These are phyloP conservation scores for Cladosporium sp. DNA, from an alignment of 2,329 filamentous ascomycete species.

Conservation along the genomic window DNA sequence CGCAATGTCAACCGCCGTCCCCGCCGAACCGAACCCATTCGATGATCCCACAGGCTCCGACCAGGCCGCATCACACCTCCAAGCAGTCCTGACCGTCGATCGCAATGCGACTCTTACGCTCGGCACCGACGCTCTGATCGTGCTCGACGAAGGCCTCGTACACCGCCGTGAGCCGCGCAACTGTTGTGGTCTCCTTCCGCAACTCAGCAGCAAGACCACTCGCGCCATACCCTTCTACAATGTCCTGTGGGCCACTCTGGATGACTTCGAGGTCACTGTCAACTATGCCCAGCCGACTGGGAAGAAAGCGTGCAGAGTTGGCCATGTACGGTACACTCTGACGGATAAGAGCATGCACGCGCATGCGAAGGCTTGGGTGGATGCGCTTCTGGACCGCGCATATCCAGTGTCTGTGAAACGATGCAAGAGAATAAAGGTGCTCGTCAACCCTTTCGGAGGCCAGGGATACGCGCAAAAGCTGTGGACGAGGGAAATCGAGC, in stretches of 20 bases:
- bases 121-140: constrained; percentile 55
- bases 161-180: constrained; percentile 42
- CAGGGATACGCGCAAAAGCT: constrained; percentile 69
- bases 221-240: constrained; percentile 72
- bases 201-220: constrained; percentile 42
- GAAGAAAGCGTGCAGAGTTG: constrained; percentile 52
- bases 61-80: constrained; percentile 5
- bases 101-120: constrained; percentile 57
- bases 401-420: constrained; percentile 62
- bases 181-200: constrained; percentile 53
- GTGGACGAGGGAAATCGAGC: constrained; percentile 71
- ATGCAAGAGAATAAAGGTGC: constrained; percentile 74
- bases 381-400: constrained; percentile 60
- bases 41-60: constrained; percentile 26
- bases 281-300: constrained; percentile 62
- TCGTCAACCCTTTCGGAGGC: constrained; percentile 88
- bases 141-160: constrained; percentile 54
- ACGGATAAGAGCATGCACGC: constrained; percentile 45
- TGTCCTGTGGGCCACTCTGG: constrained; percentile 72
- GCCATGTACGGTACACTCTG: constrained; percentile 58
- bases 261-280: constrained; percentile 59
- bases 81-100: constrained; percentile 40
- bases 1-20: constrained; percentile 15
- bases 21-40: constrained; percentile 24
- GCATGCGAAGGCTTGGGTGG: constrained; percentile 57